Evolutionary conservation across 2,329 filamentous ascomycete genomes (phyloP), one percentile per base, ranked within the genome.

Genomic region (Didymella pomorum): DNA sequence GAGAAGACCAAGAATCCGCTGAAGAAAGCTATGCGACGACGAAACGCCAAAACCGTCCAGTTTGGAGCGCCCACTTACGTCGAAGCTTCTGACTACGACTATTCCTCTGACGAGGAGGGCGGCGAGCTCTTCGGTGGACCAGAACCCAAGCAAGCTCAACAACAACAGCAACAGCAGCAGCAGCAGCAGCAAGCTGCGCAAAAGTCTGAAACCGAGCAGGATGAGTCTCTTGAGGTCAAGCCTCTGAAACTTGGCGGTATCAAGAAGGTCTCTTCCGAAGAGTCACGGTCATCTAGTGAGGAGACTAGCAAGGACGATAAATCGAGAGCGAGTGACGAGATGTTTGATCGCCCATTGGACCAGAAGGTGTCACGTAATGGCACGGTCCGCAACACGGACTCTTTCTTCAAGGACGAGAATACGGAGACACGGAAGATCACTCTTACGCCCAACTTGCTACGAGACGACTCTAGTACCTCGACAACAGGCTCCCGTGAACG

Each of bases 341-440:
- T 86, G 3, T 84, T 89, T 56, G 82, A 84, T 42, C 71, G 76
- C 33, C 78, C 80, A 67, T 70, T 75, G 58, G 75, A 77, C 35
- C 74, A 70, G 29, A 78, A 76, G 46, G 68, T 76, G 2, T 93
- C 92, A 33, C 87, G 89, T 63, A 96, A 96, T 68, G 93, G 93
- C 41, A 94, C 91, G 21, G 85, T 97, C 43, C 87, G 94, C 63
- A 96, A 96, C 73, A 94, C 92, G 4, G 94, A 98, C 78, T 97
- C 94, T 1, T 97, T 98, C 82, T 97, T 97, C 83, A 96, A 93
- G 77, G 95, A 98, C 71, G 94, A 99, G 71, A 92, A 87, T 29
- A 90, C 92, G 35, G 95, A 98, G 77, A 97, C 95, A 2, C 93
- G 96, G 78, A 98, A 98, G 80, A 98, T 99, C 66, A 96, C 93